Conservation (phyloP, 2,329 filamentous ascomycete genomes). For the Monilinia vaccinii-corymbosi region DNA sequence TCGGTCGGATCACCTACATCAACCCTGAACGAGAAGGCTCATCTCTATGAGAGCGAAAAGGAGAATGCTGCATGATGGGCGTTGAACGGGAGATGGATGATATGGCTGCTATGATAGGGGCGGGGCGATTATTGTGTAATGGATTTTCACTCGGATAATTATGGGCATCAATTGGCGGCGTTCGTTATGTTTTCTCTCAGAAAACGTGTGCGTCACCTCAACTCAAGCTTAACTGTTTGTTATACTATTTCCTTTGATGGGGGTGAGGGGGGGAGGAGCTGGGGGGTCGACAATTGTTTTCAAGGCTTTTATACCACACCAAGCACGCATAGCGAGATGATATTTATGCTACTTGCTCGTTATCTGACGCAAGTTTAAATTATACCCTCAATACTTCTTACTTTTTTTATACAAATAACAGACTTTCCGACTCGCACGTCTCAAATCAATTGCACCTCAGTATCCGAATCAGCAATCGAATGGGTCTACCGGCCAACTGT, state of each 20-base stretch:
- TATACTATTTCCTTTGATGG: conserved; percentile 10
- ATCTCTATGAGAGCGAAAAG: background rate
- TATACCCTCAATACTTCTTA: background rate
- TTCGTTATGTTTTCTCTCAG: conserved; percentile 5
- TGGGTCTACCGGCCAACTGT: background rate
- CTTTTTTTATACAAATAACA: background rate
- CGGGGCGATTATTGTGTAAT: background rate
- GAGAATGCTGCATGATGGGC: background rate
- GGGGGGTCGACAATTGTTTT: conserved; percentile 3
- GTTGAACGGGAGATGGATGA: background rate
- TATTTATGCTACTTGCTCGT: background rate
- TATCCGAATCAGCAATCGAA: background rate
- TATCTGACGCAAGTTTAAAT: background rate
- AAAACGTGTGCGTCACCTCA: background rate
- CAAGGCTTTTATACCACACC: conserved; percentile 6
- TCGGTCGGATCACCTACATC: background rate
- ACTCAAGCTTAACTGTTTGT: background rate
- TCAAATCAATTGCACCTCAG: background rate
- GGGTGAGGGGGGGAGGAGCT: too few relatives aligned
- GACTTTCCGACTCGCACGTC: background rate
- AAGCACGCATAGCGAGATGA: conserved; percentile 2
- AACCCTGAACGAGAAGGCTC: background rate
- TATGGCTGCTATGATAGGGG: background rate
- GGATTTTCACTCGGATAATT: background rate
- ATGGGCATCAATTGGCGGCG: conserved; percentile 11